These are phyloP conservation scores for Solanum pinnatisectum DNA, from an alignment of 257 asterid genomes.

Conservation along the genomic window DNA sequence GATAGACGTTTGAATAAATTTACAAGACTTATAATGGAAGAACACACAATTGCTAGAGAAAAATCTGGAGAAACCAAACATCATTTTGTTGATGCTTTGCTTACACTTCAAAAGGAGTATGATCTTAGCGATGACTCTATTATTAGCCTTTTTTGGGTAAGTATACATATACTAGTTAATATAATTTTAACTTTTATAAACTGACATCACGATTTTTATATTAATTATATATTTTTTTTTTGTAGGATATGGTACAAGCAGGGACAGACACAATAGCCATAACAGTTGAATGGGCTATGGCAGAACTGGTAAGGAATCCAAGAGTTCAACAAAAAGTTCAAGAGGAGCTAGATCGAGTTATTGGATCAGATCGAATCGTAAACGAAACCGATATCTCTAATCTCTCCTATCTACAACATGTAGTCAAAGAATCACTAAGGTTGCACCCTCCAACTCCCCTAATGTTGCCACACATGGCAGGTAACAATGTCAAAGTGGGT, in stretches of 20 bases:
- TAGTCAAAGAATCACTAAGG: constrained; percentile 59
- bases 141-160: constrained; percentile 79
- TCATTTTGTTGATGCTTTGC: constrained; percentile 77
- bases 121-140: constrained; percentile 62
- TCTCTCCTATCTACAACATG: constrained; percentile 57
- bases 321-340: constrained; percentile 79
- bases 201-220: not conserved
- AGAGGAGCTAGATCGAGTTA: constrained; percentile 61
- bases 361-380: constrained; percentile 46
- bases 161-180: not conserved
- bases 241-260: constrained; percentile 82
- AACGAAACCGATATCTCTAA: constrained; percentile 53
- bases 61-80: constrained; percentile 57
- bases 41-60: constrained; percentile 55
- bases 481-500: constrained; percentile 45
- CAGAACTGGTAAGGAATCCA: constrained; percentile 69
- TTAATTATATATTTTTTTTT: not conserved
- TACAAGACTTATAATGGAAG: constrained; percentile 70
- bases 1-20: constrained; percentile 33
- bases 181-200: not conserved
- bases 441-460: constrained; percentile 82
- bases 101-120: constrained; percentile 62
- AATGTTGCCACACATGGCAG: constrained; percentile 63
- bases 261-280: constrained; percentile 87
- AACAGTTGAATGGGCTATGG: constrained; percentile 73